Percentiles rank a stretch among this genome's conserved stretches.
These are phyloP conservation scores for Botrytis aclada DNA, from an alignment of 2,329 filamentous ascomycete species.

Conservation along the genomic window DNA sequence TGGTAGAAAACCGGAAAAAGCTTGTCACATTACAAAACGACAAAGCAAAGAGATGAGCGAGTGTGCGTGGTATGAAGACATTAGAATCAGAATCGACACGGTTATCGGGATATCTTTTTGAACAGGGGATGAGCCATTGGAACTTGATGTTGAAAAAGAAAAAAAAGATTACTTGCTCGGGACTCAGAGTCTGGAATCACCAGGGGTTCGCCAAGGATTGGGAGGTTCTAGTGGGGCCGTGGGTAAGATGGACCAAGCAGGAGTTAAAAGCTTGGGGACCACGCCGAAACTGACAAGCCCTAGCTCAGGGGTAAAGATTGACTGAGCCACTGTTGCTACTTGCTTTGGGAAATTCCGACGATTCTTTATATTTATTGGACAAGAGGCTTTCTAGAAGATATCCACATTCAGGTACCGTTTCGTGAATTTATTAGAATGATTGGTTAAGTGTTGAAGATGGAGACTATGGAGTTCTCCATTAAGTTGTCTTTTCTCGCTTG, in stretches of 20 bases:
- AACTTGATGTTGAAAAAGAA: background rate
- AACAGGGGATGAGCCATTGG: background rate
- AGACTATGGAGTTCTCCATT: background rate
- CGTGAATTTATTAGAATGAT: background rate
- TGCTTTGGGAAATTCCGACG: background rate
- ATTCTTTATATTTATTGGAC: background rate
- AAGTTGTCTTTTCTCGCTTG: conserved; percentile 12
- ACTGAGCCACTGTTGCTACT: conserved; percentile 8
- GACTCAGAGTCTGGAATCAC: conserved; percentile 13
- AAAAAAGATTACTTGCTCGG: background rate
- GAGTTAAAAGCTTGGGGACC: background rate
- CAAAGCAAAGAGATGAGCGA: background rate
- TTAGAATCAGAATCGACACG: conserved; percentile 8
- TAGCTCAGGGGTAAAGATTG: conserved; percentile 14
- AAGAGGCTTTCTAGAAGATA: background rate
- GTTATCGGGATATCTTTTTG: background rate
- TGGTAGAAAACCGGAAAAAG: background rate
- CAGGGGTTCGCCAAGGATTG: conserved; percentile 10
- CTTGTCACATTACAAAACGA: background rate
- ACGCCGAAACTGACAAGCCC: conserved; percentile 1
- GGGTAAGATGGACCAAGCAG: background rate
- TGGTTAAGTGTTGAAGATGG: conserved; percentile 1
- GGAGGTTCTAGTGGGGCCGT: background rate
- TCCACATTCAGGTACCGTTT: conserved; percentile 15
- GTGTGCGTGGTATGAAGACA: conserved; percentile 12